Evolutionary conservation across 257 asterid genomes (phyloP).

Genomic region (Gentiana dahurica): DNA sequence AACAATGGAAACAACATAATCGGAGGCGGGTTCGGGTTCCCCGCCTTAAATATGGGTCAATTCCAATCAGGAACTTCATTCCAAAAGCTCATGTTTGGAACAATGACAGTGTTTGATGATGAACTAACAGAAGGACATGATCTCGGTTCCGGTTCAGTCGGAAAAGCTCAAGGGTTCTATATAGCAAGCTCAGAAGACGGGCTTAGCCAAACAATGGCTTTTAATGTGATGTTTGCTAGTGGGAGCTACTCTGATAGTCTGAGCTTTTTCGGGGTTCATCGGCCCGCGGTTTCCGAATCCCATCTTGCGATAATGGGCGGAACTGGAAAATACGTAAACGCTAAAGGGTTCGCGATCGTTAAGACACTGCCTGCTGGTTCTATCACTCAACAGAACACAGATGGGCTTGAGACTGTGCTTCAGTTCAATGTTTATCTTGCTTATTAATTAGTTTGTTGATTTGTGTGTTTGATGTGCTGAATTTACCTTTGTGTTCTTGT

Average conservation of each 20-base stretch:
- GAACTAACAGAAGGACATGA: constrained; percentile 73
- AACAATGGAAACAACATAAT: constrained; percentile 47
- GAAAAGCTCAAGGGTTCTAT: constrained; percentile 85
- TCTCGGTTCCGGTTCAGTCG: constrained; percentile 56
- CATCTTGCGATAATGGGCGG: constrained; percentile 90
- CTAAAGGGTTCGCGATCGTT: constrained; percentile 57
- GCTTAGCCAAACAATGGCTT: constrained; percentile 71
- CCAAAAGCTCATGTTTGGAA: constrained; percentile 87
- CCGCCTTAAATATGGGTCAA: constrained; percentile 51
- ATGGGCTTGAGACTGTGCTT: constrained; percentile 76
- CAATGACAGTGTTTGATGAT: constrained; percentile 71
- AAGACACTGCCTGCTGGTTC: constrained; percentile 39
- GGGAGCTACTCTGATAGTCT: constrained; percentile 67
- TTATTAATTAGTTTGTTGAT: constrained; percentile 16
- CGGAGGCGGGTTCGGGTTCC: constrained; percentile 62
- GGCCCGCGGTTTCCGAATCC: constrained; percentile 56
- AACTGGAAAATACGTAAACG: constrained; percentile 73
- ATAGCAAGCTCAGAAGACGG: constrained; percentile 72
- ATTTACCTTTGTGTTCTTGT: neutral
- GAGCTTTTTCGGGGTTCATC: constrained; percentile 65
- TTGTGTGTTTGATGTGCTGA: neutral
- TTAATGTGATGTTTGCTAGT: constrained; percentile 57
- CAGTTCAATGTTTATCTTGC: constrained; percentile 57
- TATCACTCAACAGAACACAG: constrained; percentile 46
- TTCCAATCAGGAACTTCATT: constrained; percentile 53